phyloP scores from a whole-genome alignment of 768 basidiomycete species.

The Tylopilus felleus region DNA sequence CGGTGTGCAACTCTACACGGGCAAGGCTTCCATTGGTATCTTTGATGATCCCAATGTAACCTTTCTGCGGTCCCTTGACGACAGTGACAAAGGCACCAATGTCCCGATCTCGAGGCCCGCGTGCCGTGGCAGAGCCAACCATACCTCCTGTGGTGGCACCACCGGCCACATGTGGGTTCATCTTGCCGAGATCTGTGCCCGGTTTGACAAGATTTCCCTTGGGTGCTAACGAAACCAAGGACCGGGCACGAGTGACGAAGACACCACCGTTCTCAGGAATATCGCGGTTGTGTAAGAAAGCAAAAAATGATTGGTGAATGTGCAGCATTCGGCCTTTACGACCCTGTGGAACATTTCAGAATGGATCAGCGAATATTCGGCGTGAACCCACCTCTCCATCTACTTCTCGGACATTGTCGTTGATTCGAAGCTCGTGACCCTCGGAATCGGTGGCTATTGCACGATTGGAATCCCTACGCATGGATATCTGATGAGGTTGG shows the following conservation, averaged over 20 bases:
- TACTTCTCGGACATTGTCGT: conserved; percentile 90
- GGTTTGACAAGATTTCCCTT: conserved; percentile 71
- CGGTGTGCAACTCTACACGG: conserved; percentile 86
- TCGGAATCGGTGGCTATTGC: conserved; percentile 89
- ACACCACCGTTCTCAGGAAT: conserved; percentile 89
- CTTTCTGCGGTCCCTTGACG: conserved; percentile 86
- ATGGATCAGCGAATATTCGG: not conserved
- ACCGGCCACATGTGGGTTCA: conserved; percentile 74
- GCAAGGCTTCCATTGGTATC: conserved; percentile 87
- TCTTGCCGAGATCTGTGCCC: conserved; percentile 78
- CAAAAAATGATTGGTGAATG: conserved; percentile 90
- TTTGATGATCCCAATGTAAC: conserved; percentile 88
- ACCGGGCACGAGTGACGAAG: conserved; percentile 86
- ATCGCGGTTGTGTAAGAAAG: conserved; percentile 93
- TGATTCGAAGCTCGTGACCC: conserved; percentile 79
- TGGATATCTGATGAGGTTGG: conserved; percentile 91
- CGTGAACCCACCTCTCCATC: conserved; percentile 70
- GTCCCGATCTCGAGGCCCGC: conserved; percentile 78
- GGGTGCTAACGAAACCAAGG: conserved; percentile 80
- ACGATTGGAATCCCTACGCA: conserved; percentile 76
- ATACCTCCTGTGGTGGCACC: conserved; percentile 64
- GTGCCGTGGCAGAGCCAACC: conserved; percentile 78
- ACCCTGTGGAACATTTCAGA: conserved; percentile 38
- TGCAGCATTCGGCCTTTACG: conserved; percentile 91
- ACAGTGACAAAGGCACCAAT: conserved; percentile 79